Evolutionary conservation across 495 filamentous ascomycete species (phyloP), one percentile per base, ranked within the genome.

Genomic region (Talaromyces adpressus): DNA sequence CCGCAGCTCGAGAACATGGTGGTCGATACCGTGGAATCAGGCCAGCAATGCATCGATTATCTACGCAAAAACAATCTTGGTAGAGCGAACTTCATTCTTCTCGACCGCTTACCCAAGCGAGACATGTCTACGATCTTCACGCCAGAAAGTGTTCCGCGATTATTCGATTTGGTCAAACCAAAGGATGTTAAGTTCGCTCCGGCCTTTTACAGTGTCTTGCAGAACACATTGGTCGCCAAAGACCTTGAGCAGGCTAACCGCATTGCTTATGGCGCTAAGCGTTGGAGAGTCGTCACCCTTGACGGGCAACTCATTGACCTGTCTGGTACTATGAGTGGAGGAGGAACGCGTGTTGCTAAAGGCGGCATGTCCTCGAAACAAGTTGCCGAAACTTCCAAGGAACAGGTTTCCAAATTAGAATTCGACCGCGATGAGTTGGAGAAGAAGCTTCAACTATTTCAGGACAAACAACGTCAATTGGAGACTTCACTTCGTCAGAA

Each of bases 311-410:
- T 98, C 56, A 97, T 98, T 63, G 94, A 98, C 74, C 93, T 91
- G 67, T 96, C 92, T 2, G 94, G 94, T 77, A 98, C 94, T 8
- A 97, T 98, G 95, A 95, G 90, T 65, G 94, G 94, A 78, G 94
- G 94, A 80, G 94, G 94, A 49, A 92, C 82, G 39, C 91, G 88
- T 39, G 89, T 92, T 41, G 91, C 93, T 62, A 89, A 86, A 64
- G 95, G 95, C 2, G 85, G 88, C 56, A 98, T 98, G 94, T 97
- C 93, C 2, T 93, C 91, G 12, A 98, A 97, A 74, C 88, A 96
- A 49, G 89, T 89, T 11, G 84, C 91, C 6, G 90, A 96, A 51
- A 89, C 85, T 20, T 86, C 86, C 45, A 91, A 91, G 72, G 94
- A 98, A 59, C 90, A 95, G 67, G 91, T 98, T 4, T 71, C 83